Evolutionary conservation across 2,329 filamentous ascomycete genomes (phyloP).

Genomic region (Fusarium papillatum): DNA sequence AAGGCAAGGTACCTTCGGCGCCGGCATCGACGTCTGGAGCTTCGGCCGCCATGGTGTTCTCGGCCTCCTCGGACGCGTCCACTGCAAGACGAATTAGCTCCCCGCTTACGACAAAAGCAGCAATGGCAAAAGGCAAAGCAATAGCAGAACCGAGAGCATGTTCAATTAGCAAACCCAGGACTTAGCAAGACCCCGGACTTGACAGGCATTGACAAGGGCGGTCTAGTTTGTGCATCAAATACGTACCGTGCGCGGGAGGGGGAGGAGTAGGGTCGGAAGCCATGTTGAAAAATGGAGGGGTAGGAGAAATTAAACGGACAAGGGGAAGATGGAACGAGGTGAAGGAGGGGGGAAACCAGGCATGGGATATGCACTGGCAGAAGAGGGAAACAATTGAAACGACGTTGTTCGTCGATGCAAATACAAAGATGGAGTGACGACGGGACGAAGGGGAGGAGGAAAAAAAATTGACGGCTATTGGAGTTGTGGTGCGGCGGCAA

Average conservation of each 20-base stretch:
- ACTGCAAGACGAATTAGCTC: constrained; percentile 30
- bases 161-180: constrained; percentile 17
- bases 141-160: not conserved
- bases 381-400: constrained; percentile 40
- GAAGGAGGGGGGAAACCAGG: constrained; percentile 37
- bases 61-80: constrained; percentile 40
- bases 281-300: constrained; percentile 46
- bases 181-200: constrained; percentile 22
- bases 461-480: constrained; percentile 48
- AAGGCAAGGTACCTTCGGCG: constrained; percentile 49
- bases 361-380: constrained; percentile 45
- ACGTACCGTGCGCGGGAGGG: constrained; percentile 44
- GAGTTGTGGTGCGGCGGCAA: constrained; percentile 43
- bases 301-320: constrained; percentile 32
- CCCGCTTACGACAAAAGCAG: not conserved
- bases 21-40: constrained; percentile 46
- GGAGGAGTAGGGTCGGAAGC: constrained; percentile 48
- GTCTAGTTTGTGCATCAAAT: constrained; percentile 32
- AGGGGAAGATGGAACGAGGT: constrained; percentile 21
- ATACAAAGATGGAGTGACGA: constrained; percentile 20
- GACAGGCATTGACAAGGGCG: constrained; percentile 34
- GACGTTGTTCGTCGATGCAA: constrained; percentile 38
- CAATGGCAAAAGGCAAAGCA: not conserved
- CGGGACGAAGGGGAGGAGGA: constrained; percentile 41
- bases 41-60: constrained; percentile 42